phyloP scores from a whole-genome alignment of 2,329 filamentous ascomycete species.

The Aspergillus novoparasiticus region DNA sequence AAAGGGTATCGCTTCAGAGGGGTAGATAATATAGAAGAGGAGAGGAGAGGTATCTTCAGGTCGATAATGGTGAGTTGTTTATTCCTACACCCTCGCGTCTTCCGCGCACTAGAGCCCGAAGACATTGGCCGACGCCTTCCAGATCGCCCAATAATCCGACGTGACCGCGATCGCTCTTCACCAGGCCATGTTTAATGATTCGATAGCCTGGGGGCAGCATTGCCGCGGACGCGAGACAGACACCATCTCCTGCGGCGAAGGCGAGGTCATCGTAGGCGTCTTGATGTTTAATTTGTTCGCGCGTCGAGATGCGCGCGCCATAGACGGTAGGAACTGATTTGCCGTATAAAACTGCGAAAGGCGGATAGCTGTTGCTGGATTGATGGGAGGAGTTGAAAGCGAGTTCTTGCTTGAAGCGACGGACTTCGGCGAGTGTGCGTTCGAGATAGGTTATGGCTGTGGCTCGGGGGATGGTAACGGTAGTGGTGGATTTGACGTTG shows the following conservation, averaged over 20 bases:
- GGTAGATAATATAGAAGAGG: neutral
- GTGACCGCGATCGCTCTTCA: constrained; percentile 82
- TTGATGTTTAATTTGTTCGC: constrained; percentile 71
- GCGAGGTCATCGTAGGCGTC: constrained; percentile 85
- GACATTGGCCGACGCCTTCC: constrained; percentile 73
- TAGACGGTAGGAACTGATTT: constrained; percentile 85
- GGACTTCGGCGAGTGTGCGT: constrained; percentile 71
- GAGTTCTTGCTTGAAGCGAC: constrained; percentile 75
- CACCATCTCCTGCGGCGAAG: constrained; percentile 86
- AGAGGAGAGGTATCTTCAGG: neutral
- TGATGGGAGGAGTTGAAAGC: constrained; percentile 63
- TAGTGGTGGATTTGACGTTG: constrained; percentile 29
- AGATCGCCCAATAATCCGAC: constrained; percentile 85
- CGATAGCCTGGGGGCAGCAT: constrained; percentile 83
- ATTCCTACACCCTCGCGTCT: constrained; percentile 73
- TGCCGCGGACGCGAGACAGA: constrained; percentile 80
- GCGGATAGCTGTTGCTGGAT: constrained; percentile 74
- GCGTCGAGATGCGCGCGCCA: constrained; percentile 72
- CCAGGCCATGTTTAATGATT: constrained; percentile 70
- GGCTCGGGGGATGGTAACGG: constrained; percentile 55
- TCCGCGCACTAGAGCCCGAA: constrained; percentile 69
- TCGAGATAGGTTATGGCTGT: constrained; percentile 68
- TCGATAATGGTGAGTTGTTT: constrained; percentile 23
- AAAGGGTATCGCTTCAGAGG: neutral
- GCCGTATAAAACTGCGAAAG: constrained; percentile 79